phyloP scores from a whole-genome alignment of 2,329 filamentous ascomycete species.

The Trichoderma guizhouense region DNA sequence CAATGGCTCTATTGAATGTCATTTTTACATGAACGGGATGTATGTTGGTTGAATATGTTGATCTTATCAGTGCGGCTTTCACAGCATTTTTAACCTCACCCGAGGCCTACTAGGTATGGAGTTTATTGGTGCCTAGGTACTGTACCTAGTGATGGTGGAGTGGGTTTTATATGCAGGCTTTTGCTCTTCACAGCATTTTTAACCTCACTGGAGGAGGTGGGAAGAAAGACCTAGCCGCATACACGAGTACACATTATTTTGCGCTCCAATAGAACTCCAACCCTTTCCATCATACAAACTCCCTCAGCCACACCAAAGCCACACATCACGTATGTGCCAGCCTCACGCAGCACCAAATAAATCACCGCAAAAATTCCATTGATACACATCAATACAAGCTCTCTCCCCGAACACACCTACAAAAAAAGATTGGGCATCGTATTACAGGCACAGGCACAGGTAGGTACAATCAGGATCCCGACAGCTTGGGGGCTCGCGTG shows the following conservation, averaged over 20 bases:
- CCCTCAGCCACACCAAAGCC: not conserved
- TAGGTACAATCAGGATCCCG: not conserved
- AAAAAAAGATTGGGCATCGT: not conserved
- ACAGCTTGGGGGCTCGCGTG: not conserved
- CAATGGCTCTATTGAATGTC: too few species aligned
- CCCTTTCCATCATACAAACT: not conserved
- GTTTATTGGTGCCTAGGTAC: too few species aligned
- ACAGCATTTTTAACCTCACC: not conserved
- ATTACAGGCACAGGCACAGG: not conserved
- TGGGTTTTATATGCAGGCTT: too few species aligned
- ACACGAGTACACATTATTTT: too few species aligned
- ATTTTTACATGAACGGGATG: too few species aligned
- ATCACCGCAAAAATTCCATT: not conserved
- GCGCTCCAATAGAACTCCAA: too few species aligned
- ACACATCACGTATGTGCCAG: not conserved
- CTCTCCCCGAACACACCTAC: not conserved
- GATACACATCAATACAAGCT: not conserved
- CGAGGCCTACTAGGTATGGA: not conserved
- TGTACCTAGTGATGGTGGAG: too few species aligned
- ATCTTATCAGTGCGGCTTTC: not conserved
- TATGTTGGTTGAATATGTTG: too few species aligned
- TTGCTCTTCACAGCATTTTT: not conserved
- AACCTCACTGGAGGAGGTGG: not conserved
- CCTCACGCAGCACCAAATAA: not conserved
- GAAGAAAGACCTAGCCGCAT: too few species aligned